A percentile compares a stretch with the other conserved stretches of the same genome.
Evolutionary conservation across 208 protist species (phyloP).

Genomic region (Lotmaria passim): DNA sequence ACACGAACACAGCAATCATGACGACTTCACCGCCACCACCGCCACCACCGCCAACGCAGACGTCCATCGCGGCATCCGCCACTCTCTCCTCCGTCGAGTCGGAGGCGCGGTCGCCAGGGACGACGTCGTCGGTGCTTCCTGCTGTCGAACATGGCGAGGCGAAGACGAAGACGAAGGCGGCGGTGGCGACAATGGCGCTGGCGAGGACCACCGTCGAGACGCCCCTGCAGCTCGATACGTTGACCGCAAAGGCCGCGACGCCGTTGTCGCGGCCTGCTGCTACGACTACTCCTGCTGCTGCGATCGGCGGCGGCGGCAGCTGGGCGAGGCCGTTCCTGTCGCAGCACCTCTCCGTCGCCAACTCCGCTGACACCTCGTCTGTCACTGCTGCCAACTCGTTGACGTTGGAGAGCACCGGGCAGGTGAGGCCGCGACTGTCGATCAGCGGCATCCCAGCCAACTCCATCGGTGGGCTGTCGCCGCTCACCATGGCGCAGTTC

Average conservation of each 20-base stretch:
- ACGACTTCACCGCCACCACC: not conserved
- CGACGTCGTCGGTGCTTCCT: not conserved
- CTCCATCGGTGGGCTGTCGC: not conserved
- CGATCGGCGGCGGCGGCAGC: no score
- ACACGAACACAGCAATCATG: not conserved
- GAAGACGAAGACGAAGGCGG: no score
- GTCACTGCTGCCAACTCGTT: not conserved
- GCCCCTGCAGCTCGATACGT: no score
- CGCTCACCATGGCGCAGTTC: slow-evolving; percentile 30
- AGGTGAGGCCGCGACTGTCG: slow-evolving; percentile 4
- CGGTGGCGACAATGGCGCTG: not conserved
- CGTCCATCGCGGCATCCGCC: not conserved
- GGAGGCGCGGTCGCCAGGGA: not conserved
- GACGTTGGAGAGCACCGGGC: slow-evolving; percentile 16
- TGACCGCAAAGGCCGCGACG: not conserved
- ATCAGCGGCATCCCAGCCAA: slow-evolving; percentile 1
- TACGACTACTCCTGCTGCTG: not conserved
- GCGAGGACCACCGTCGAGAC: not conserved
- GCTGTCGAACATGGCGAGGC: not conserved
- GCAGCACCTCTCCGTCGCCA: slow-evolving; percentile 4
- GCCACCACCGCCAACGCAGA: not conserved
- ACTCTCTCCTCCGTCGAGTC: not conserved
- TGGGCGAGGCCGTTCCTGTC: no score
- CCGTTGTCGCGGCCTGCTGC: not conserved
- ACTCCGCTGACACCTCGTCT: slow-evolving; percentile 5